Evolutionary conservation across 1,284 basidiomycete species (phyloP).

Genomic region (Cryptococcus sp.): DNA sequence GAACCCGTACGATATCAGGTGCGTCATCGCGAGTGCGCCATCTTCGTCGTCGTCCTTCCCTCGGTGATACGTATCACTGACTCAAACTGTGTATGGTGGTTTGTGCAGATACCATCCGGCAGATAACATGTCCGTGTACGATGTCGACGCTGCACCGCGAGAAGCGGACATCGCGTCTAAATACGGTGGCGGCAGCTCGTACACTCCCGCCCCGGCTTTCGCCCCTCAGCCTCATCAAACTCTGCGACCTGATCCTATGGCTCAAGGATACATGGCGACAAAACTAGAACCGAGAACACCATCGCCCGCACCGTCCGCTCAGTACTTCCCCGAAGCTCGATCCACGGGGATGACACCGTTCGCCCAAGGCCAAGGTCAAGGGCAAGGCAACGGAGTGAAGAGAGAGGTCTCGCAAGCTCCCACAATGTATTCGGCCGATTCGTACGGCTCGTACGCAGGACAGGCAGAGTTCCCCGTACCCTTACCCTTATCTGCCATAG

Average conservation of each 20-base stretch:
- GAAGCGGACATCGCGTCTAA: background rate
- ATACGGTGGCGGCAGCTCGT: background rate
- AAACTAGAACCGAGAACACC: background rate
- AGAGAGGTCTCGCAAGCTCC: slow-evolving; percentile 6
- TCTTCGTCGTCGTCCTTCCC: background rate
- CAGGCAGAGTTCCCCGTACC: slow-evolving; percentile 15
- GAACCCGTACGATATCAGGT: slow-evolving; percentile 39
- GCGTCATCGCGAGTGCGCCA: slow-evolving; percentile 10
- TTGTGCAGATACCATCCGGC: slow-evolving; percentile 21
- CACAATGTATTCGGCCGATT: slow-evolving; percentile 4
- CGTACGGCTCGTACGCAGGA: background rate
- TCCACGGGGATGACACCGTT: slow-evolving; percentile 6
- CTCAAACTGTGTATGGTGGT: background rate
- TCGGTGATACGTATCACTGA: background rate
- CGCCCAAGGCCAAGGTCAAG: too few species aligned
- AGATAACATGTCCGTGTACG: slow-evolving; percentile 37
- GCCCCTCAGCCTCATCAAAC: slow-evolving; percentile 1
- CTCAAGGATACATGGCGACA: background rate
- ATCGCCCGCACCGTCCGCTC: background rate
- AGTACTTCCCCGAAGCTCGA: slow-evolving; percentile 15
- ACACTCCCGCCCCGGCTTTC: background rate
- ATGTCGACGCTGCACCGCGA: slow-evolving; percentile 16
- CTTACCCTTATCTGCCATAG: slow-evolving; percentile 12
- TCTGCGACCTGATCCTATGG: background rate
- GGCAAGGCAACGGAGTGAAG: too few species aligned